Conservation (phyloP, 2,329 filamentous ascomycete species). For the Phoma herbarum region DNA sequence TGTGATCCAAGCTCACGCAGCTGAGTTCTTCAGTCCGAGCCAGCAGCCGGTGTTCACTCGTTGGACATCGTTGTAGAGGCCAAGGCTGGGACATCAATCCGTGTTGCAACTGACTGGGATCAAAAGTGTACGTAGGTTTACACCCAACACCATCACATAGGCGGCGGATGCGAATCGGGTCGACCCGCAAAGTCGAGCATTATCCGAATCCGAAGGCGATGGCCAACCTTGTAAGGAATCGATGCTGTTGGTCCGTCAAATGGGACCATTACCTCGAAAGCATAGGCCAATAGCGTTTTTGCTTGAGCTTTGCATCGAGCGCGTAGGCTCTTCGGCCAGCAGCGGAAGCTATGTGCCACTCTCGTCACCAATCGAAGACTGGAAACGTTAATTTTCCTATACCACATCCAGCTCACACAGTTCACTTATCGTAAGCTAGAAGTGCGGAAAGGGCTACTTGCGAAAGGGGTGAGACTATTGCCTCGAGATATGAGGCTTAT, state of each 20-base stretch:
- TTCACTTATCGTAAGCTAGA: background rate
- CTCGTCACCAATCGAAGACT: background rate
- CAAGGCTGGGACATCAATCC: too few species aligned
- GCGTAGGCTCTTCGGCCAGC: background rate
- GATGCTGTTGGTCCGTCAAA: background rate
- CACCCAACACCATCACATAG: background rate
- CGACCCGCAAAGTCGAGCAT: background rate
- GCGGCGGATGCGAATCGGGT: background rate
- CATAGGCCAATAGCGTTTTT: background rate
- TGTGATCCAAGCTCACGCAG: too few species aligned
- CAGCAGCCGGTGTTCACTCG: too few species aligned
- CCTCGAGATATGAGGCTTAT: background rate
- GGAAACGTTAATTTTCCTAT: background rate
- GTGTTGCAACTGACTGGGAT: too few species aligned
- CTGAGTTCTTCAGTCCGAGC: too few species aligned
- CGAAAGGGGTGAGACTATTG: background rate
- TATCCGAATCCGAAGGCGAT: background rate
- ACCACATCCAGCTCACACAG: background rate
- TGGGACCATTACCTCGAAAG: background rate
- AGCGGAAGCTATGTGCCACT: background rate
- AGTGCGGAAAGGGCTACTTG: background rate
- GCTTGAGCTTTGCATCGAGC: background rate
- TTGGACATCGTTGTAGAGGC: too few species aligned
- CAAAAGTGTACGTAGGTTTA: too few species aligned
- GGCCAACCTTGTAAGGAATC: background rate